Evolutionary conservation across 1,139 yeast species (phyloP), one percentile per base, ranked within the genome.

Genomic region (Casaregolazyma lundiana): DNA sequence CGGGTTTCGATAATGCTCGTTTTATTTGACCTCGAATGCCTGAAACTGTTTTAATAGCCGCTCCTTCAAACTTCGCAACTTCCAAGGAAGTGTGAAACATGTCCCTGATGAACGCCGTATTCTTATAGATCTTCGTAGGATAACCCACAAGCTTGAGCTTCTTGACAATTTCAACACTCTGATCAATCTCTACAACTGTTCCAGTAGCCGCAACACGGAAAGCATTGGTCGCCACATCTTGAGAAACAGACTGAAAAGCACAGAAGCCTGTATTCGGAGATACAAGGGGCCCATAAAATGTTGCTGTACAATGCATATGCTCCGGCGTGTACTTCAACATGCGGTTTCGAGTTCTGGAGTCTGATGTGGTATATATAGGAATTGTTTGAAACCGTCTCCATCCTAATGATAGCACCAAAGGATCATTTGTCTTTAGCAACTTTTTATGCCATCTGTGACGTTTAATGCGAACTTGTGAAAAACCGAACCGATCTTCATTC

Each of bases 381-480:
- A 92, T 71, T 0, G 98, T 89, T 68, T 94, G 99, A 72, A 94
- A 94, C 67, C 99, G 77, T 71, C 99, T 80, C 99, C 98, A 94
- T 30, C 99, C 99, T 43, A 94, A 71, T 0, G 97, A 90, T 44
- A 94, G 67, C 53, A 94, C 88, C 55, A 94, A 75, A 1, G 99
- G 98, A 70, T 94, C 99, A 63, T 88, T 95, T 7, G 97, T 81
- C 67, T 94, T 94, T 59, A 94, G 74, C 48, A 94, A 88, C 73
- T 89, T 89, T 64, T 90, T 92, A 68, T 92, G 97, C 99, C 99
- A 94, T 72, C 98, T 82, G 65, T 94, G 99, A 66, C 97, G 82
- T 78, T 96, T 88, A 55, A 94, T 80, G 70, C 97, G 81, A 45
- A 88, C 96, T 63, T 87, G 92, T 72, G 89, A 76, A 58, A 86